Base-by-base conservation (phyloP, 805 yeast genomes). In the Metschnikowia chrysomelidarum region DNA sequence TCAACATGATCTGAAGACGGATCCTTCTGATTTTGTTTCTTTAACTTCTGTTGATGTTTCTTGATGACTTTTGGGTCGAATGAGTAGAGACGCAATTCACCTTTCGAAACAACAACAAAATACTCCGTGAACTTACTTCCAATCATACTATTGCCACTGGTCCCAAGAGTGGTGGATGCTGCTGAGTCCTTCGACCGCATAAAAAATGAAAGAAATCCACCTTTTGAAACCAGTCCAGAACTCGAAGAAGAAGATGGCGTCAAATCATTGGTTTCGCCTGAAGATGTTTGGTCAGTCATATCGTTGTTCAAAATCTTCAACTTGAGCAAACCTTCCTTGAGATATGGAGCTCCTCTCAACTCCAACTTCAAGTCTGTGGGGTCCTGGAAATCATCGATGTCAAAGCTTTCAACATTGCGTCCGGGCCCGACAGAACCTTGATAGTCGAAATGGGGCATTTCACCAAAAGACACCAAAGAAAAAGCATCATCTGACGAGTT, bases 321-420 rank as follows among this genome's bases (percentile, higher is more conserved):
- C 43, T 73, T 67, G 46, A 80, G 63, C 23, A 83, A 50, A 1
- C 93, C 91, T 59, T 83, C 91, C 52, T 83, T 80, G 38, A 80
- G 69, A 77, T 86, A 83, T 1, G 93, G 91, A 1, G 89, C 78
- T 1, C 91, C 91, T 34, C 71, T 71, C 29, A 78, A 63, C 50
- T 80, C 88, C 38, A 82, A 62, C 24, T 74, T 75, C 44, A 75
- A 67, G 55, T 82, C 87, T 39, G 69, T 71, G 20, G 70, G 70
- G 44, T 65, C 74, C 45, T 67, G 71, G 49, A 58, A 68, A 36
- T 66, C 65, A 25, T 60, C 57, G 11, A 62, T 60, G 41, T 65
- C 56, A 32, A 67, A 68, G 36, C 62, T 55, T 31, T 67, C 70
- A 35, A 63, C 41, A n/a, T 41, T 41, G 8, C 40, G 56, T 8